Evolutionary conservation across 768 basidiomycete species (phyloP), one percentile per base, ranked within the genome.

Genomic region (Mycena crocata): DNA sequence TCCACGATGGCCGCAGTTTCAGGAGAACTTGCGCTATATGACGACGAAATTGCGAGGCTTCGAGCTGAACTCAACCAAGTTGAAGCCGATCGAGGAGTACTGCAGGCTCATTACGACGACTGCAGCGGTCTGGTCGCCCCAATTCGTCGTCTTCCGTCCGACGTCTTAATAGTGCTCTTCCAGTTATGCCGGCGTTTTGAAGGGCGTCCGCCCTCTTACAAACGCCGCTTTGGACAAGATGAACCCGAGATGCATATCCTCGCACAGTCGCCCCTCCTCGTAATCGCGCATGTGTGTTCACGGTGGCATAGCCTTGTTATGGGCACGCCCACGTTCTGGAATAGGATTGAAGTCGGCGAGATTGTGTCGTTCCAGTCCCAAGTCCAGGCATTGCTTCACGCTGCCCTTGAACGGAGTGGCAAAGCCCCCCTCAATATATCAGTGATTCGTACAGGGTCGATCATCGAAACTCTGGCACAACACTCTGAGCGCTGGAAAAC

Each of bases 121-220:
- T 24, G 23, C 21, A 4, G n/a, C 23, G 26, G 42, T 31, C n/a
- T 55, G 5, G 34, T 55, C 9, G 24, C 62, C 3, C 52, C 52
- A 4, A 23, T 55, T 13, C 51, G 52, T 14, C 52, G 52, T 6
- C 44, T 63, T 7, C 61, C 61, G 1, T 46, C 52, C 55, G 59
- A 62, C 32, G 12, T 62, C 31, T 48, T 49, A 24, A n/a, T 39
- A 19, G 17, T 28, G 21, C 56, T 62, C 6, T 56, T 48, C 12
- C 6, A 14, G 32, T 4, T 50, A 8, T 32, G 52, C 44, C 19
- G 23, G 14, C 19, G 49, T 24, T 46, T 15, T 23, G 23, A 42
- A 5, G 30, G 17, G 23, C 19, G 24, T 5, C 9, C 10, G 34
- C 8, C 35, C 37, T 54, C 55, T 10, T 10, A 35, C 14, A 50